Conservation (phyloP, 108 stramenopile species). For the Bacterosira constricta region DNA sequence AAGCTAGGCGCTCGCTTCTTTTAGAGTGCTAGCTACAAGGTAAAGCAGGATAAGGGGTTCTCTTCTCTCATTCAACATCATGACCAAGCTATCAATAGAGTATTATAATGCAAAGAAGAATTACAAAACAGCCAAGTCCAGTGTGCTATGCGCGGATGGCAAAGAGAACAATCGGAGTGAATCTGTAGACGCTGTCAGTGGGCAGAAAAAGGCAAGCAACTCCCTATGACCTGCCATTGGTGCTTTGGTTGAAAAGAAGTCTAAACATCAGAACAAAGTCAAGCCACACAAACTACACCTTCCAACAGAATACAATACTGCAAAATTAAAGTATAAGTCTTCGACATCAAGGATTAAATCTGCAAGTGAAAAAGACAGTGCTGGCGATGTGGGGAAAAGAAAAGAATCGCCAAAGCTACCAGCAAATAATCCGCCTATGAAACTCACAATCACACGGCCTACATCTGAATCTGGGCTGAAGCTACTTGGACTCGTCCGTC, state of each 20-base stretch:
- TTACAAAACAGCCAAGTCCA: neutral
- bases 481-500: constrained; percentile 6
- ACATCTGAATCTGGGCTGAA: constrained; percentile 13
- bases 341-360: neutral
- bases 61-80: too few species aligned
- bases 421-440: neutral
- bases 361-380: neutral
- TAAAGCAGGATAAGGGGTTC: too few species aligned
- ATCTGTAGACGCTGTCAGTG: too few species aligned
- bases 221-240: neutral
- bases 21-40: too few species aligned
- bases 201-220: too few species aligned
- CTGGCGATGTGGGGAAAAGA: neutral
- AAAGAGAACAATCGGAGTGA: constrained; percentile 10
- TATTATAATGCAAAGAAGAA: neutral
- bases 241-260: neutral
- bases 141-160: neutral
- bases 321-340: constrained; percentile 21
- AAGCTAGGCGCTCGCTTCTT: too few species aligned
- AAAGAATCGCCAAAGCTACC: neutral
- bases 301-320: constrained; percentile 20
- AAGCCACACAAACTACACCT: neutral
- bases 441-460: neutral
- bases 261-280: neutral
- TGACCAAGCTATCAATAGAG: neutral